A percentile compares a stretch with the other conserved stretches of the same genome.
phyloP scores from a whole-genome alignment of 1,139 yeast species.

The Casaregolazyma lundiana region DNA sequence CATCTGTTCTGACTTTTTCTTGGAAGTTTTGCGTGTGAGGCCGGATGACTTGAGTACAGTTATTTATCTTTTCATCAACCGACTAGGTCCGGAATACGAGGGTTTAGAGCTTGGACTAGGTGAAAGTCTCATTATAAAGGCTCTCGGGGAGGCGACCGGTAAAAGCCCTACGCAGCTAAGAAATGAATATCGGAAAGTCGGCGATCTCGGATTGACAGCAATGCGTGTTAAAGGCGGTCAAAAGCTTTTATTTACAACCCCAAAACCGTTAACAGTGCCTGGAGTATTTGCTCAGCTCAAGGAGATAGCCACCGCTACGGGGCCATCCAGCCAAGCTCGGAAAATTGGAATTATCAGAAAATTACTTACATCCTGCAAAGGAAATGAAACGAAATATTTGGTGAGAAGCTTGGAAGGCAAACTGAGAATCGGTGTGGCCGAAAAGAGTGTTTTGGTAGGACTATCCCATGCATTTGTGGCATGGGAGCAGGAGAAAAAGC shows the following conservation, averaged over 20 bases:
- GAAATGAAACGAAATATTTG: constrained; percentile 85
- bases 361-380: constrained; percentile 80
- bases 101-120: constrained; percentile 92
- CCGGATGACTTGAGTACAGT: constrained; percentile 62
- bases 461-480: constrained; percentile 77
- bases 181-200: constrained; percentile 68
- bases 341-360: constrained; percentile 76
- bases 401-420: constrained; percentile 91
- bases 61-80: constrained; percentile 78
- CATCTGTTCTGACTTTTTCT: constrained; percentile 65
- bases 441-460: constrained; percentile 79
- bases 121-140: constrained; percentile 79
- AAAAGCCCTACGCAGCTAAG: constrained; percentile 66
- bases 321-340: constrained; percentile 75
- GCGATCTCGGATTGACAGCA: constrained; percentile 91
- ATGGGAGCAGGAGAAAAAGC: constrained; percentile 42
- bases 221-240: constrained; percentile 77
- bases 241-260: constrained; percentile 82
- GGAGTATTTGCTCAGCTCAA: constrained; percentile 70
- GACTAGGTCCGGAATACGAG: constrained; percentile 93
- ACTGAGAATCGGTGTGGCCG: constrained; percentile 88
- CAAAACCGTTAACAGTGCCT: constrained; percentile 69
- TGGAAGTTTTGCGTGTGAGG: constrained; percentile 52
- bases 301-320: constrained; percentile 72
- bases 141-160: constrained; percentile 89